Evolutionary conservation across 495 filamentous ascomycete species (phyloP).

Genomic region (Penicillium soppii): DNA sequence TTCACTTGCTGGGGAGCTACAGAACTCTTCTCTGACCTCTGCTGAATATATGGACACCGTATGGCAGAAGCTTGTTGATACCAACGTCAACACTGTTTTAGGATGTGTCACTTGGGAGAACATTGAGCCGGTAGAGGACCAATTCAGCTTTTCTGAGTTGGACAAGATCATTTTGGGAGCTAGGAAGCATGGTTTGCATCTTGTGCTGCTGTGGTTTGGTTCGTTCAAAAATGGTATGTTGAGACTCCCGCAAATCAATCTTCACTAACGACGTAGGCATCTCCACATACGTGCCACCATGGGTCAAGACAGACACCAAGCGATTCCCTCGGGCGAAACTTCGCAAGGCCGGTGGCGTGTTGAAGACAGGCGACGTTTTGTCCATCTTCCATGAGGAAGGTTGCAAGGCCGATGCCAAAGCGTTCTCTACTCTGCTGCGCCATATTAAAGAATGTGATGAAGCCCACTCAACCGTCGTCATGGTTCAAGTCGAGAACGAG

Average conservation of each 20-base stretch:
- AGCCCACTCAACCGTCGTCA: slow-evolving; percentile 42
- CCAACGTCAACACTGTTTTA: slow-evolving; percentile 50
- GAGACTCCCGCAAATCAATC: not conserved
- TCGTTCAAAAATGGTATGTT: slow-evolving; percentile 48
- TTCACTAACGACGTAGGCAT: slow-evolving; percentile 14
- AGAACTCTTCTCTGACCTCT: slow-evolving; percentile 50
- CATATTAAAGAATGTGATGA: slow-evolving; percentile 42
- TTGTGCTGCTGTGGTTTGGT: slow-evolving; percentile 53
- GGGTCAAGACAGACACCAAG: slow-evolving; percentile 43
- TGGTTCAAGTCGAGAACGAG: slow-evolving; percentile 55
- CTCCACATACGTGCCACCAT: slow-evolving; percentile 41
- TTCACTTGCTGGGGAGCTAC: slow-evolving; percentile 44
- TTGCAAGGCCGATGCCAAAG: slow-evolving; percentile 32
- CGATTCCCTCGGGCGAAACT: slow-evolving; percentile 42
- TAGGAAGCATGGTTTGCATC: slow-evolving; percentile 36
- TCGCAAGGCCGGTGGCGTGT: slow-evolving; percentile 25
- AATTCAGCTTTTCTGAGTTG: slow-evolving; percentile 45
- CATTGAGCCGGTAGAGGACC: slow-evolving; percentile 46
- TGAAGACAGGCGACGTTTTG: slow-evolving; percentile 31
- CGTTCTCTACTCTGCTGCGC: slow-evolving; percentile 36
- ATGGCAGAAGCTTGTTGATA: slow-evolving; percentile 43
- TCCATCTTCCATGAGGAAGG: slow-evolving; percentile 39
- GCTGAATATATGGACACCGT: slow-evolving; percentile 42
- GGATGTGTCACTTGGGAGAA: slow-evolving; percentile 51
- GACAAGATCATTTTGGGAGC: slow-evolving; percentile 43